Evolutionary conservation across 805 yeast species (phyloP).

Genomic region (Dipodascus albidus): DNA sequence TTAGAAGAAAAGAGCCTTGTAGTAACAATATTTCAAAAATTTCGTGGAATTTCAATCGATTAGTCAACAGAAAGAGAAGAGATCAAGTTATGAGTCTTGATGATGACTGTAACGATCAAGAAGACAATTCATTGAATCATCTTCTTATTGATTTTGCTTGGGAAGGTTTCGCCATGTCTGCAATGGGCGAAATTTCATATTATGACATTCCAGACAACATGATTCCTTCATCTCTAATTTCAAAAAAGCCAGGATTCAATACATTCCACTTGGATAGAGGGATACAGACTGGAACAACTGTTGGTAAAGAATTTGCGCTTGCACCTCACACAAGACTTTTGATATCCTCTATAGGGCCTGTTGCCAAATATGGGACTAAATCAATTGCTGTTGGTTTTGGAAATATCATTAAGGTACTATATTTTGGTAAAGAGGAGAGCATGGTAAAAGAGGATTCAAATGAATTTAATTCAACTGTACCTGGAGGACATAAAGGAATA

Average conservation of each 20-base stretch:
- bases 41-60: neutral
- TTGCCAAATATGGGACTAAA: conserved; percentile 64
- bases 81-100: neutral
- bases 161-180: conserved; percentile 75
- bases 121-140: neutral
- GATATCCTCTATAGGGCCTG: conserved; percentile 47
- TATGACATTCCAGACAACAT: conserved; percentile 42
- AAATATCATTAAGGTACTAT: conserved; percentile 59
- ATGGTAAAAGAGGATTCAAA: neutral
- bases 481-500: neutral
- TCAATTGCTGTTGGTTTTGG: conserved; percentile 69
- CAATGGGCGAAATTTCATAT: conserved; percentile 48
- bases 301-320: neutral
- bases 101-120: neutral
- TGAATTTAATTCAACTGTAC: neutral
- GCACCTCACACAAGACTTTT: conserved; percentile 24
- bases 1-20: conserved; percentile 33
- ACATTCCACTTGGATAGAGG: too few species aligned
- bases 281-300: neutral
- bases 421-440: conserved; percentile 59
- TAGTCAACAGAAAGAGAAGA: neutral
- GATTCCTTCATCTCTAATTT: conserved; percentile 19
- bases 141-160: conserved; percentile 37
- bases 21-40: too few species aligned
- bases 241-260: neutral